Base-by-base conservation (phyloP, 2,329 filamentous ascomycete species). In the Colletotrichum siamense region DNA sequence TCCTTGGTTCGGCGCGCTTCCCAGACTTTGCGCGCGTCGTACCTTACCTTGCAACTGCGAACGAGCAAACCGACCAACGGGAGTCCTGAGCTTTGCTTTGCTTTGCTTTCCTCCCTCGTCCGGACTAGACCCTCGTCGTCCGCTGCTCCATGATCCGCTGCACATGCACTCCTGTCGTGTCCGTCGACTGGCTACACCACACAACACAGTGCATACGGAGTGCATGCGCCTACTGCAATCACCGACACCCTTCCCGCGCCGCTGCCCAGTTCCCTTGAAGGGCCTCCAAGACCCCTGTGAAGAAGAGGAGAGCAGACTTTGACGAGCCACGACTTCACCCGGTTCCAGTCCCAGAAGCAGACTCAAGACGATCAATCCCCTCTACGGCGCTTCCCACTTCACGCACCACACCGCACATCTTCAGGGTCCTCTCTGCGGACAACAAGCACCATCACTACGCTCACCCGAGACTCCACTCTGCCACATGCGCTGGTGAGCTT, bases 121-220 rank as follows among this genome's bases (percentile, higher is more conserved):
- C 73, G 69, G 71, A 73, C 64, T 63, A 61, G 63, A 68, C 69
- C 68, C 73, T 75, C 69, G 64, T 68, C 69, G 69, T 64, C 49
- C 73, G 64, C 74, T 70, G 74, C 65, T 70, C 30, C 71, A 70
- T 70, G 63, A 76, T 83, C 69, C 83, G 81, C 80, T 84, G 83
- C 82, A 84, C 82, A 83, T 84, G 82, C 83, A 81, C 76, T 79
- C 81, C 80, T 84, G 82, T 83, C 81, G 81, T 83, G 81, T 82
- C 79, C 77, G 75, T 80, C 77, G 79, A 79, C 73, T 77, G 81
- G 80, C 83, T 81, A 82, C 81, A 81, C 82, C 78, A 75, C 55
- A 68, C 57, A 57, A 55, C 57, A 73, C 73, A 63, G 49, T 70
- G 75, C 67, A 65, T 67, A 64, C 66, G 71, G 75, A 77, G 59